These are phyloP conservation scores for Citropsis articulata DNA, from an alignment of 345 rosid species.

Conservation along the genomic window DNA sequence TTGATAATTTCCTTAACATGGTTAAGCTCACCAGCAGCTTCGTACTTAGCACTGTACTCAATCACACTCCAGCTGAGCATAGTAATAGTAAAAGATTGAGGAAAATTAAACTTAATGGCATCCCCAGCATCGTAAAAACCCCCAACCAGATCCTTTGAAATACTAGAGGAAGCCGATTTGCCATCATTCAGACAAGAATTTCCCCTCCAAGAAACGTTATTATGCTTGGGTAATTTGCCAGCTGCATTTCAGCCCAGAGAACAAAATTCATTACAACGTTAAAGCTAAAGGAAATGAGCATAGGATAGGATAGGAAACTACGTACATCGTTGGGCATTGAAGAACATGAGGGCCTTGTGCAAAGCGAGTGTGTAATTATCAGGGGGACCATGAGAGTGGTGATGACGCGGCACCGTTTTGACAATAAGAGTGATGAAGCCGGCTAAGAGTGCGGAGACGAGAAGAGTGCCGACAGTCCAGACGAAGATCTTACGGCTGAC, in stretches of 20 bases:
- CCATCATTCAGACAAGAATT: conserved; percentile 81
- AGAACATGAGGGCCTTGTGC: conserved; percentile 95
- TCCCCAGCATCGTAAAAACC: conserved; percentile 97
- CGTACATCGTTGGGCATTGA: conserved; percentile 92
- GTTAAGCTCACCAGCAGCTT: conserved; percentile 86
- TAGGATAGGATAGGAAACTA: neutral
- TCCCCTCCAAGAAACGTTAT: conserved; percentile 96
- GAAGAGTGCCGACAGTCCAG: conserved; percentile 79
- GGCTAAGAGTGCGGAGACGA: conserved; percentile 54
- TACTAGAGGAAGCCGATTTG: conserved; percentile 42
- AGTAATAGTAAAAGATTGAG: conserved; percentile 85
- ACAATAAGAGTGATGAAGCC: conserved; percentile 79
- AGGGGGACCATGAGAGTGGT: conserved; percentile 45
- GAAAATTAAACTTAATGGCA: conserved; percentile 91
- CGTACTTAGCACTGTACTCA: conserved; percentile 88
- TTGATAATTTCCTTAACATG: conserved; percentile 90
- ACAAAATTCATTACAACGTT: neutral
- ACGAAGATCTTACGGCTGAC: conserved; percentile 94
- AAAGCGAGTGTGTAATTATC: conserved; percentile 93
- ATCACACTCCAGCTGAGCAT: conserved; percentile 99
- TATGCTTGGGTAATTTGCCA: conserved; percentile 84
- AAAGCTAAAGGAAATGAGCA: neutral
- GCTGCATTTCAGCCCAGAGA: conserved; percentile 41
- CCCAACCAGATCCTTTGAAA: conserved; percentile 70
- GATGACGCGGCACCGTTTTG: conserved; percentile 82